Evolutionary conservation across 306 rosid species (phyloP), one percentile per base, ranked within the genome.

Genomic region (Alnus glutinosa): DNA sequence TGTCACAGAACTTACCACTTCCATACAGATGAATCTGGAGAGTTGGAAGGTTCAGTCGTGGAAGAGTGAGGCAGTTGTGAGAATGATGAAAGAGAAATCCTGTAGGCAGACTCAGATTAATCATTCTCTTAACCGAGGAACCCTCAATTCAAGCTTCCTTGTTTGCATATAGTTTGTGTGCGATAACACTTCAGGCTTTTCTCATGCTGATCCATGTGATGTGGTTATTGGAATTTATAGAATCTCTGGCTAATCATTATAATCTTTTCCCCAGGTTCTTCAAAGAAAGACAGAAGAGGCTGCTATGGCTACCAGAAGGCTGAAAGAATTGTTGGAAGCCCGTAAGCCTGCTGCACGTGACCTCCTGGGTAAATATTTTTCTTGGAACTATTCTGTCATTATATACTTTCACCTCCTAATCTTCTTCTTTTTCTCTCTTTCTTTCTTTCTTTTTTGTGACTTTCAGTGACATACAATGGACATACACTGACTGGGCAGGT

Each of bases 251-350:
- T 68, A 69, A 30, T 79, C 71, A 74, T 57, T 69, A 75, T 61
- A 58, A 77, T 70, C 34, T 48, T 64, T 83, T 71, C 34, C 81
- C 42, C 88, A 90, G 97, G 97, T 92, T 78, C 95, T 92, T 83
- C 97, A 90, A 4, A 89, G 94, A 81, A 92, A 92, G 92, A 89
- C 97, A 78, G 94, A 90, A 85, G 97, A 90, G 85, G 97, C 97
- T 42, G 85, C 94, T 82, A 80, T 80, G 81, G 90, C 97, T 75
- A 92, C 90, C 1, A 92, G 86, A 78, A 85, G 92, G 84, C 87
- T 92, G 62, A 92, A 87, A 82, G 89, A 86, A 68, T 83, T 92
- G 83, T 83, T 90, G 87, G 97, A 92, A 77, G 85, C 90, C 48
- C 93, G 95, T 70, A 90, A 86, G 85, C 83, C 89, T 78, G 69